Conservation (phyloP, 1,139 yeast species). For the Diutina pseudorugosa region DNA sequence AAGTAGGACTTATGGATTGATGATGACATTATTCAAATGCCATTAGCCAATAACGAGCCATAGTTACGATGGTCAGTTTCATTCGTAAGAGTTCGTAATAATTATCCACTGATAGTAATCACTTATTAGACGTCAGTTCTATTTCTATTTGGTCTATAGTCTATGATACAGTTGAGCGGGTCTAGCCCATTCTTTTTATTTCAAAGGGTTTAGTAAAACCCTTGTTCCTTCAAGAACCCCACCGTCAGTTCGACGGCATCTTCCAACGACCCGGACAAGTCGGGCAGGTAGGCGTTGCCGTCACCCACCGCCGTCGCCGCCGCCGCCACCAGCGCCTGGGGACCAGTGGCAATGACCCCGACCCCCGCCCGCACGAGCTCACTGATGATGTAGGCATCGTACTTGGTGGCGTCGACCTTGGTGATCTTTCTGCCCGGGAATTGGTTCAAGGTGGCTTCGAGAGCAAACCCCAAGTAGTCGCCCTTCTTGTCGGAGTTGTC, state of each 20-base stretch:
- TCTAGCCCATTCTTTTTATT: neutral
- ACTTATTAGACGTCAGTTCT: no score
- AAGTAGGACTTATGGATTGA: no score
- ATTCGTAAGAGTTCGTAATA: no score
- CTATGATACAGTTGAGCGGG: neutral
- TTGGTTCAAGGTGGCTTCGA: conserved; percentile 85
- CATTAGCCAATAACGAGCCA: no score
- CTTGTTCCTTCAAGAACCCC: conserved; percentile 63
- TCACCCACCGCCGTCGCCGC: neutral
- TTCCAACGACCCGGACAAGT: neutral
- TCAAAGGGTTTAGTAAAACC: conserved; percentile 36
- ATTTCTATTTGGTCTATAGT: neutral
- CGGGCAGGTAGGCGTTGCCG: neutral
- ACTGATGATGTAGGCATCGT: conserved; percentile 46
- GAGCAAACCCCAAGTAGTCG: conserved; percentile 57
- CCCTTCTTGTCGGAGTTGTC: conserved; percentile 26
- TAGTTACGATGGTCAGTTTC: no score
- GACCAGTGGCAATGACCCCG: conserved; percentile 58
- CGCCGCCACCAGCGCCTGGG: conserved; percentile 37
- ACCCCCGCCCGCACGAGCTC: conserved; percentile 86
- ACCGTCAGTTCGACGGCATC: conserved; percentile 24
- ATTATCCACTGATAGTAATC: no score
- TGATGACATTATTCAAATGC: no score
- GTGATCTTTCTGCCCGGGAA: conserved; percentile 78
- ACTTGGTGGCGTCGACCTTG: conserved; percentile 41